Evolutionary conservation across 768 basidiomycete genomes (phyloP), one percentile per base, ranked within the genome.

Genomic region (Lactarius sp.): DNA sequence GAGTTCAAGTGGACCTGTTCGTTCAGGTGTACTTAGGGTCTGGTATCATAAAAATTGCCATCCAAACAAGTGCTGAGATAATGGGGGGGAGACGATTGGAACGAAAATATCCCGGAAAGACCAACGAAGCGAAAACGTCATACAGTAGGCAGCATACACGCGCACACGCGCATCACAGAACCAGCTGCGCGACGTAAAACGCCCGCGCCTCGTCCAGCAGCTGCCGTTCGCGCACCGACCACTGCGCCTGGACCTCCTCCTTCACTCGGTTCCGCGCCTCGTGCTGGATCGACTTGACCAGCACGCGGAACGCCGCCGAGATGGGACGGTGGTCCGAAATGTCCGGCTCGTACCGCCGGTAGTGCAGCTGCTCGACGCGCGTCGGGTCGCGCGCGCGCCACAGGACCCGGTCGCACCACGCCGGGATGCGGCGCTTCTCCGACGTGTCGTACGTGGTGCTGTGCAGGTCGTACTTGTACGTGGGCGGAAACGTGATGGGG

Each of bases 351-450:
- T 92, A 95, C 20, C 96, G 80, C 49, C 74, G 74, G 74, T 99
- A 97, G 69, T 85, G 84, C 68, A 91, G 64, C 71, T 84, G 81
- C 59, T 77, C 72, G 34, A 96, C 85, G 8, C 91, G 79, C 13
- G 73, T 75, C 14, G 79, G 77, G 16, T 80, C 82, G 16, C 78
- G 78, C 47, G 83, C 77, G 4, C 86, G 84, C 85, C 87, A 96
- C 47, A 98, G 76, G 22, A 99, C 84, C 6, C 96, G 87, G 73
- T 99, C 96, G 72, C 96, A 99, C 94, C 95, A 99, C 2, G 96
- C 94, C 4, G 96, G 96, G 8, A 86, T 80, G 0, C 96, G 87
- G 13, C 82, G 81, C 74, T 98, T 98, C 73, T 93, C 92, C 0
- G 90, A 92, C 3, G 87, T 80, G 71, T 99, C 96, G 69, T 92